Evolutionary conservation across 2,329 filamentous ascomycete genomes (phyloP).

Genomic region (Coleophoma cylindrospora): DNA sequence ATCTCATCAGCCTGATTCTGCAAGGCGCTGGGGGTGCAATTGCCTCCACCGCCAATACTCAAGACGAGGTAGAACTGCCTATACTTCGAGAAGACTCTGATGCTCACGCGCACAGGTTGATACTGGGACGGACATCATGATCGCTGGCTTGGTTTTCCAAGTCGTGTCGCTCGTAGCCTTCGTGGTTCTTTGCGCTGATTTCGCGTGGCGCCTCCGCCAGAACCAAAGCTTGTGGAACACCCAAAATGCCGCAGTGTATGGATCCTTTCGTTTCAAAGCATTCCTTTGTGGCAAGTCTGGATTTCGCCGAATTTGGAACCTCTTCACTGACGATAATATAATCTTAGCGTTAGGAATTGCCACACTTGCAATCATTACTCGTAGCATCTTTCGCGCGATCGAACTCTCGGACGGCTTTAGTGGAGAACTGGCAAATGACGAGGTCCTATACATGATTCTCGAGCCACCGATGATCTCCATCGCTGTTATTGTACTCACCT

Average conservation of each 20-base stretch:
- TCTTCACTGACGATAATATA: neutral
- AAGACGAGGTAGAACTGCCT: neutral
- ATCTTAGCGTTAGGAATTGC: conserved; percentile 41
- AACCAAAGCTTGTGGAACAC: conserved; percentile 3
- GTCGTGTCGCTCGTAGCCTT: conserved; percentile 23
- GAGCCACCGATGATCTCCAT: conserved; percentile 32
- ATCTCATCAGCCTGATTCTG: neutral
- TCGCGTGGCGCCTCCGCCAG: neutral
- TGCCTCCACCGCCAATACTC: neutral
- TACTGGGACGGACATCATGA: conserved; percentile 20
- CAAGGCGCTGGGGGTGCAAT: neutral
- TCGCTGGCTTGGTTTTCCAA: conserved; percentile 29
- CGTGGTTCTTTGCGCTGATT: neutral
- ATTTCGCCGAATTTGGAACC: neutral
- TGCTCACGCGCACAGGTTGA: neutral
- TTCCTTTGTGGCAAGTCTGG: conserved; percentile 40
- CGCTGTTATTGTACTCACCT: conserved; percentile 19
- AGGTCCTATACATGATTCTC: conserved; percentile 37
- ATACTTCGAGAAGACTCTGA: no score
- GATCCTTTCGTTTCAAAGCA: conserved; percentile 13
- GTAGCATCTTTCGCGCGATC: conserved; percentile 49
- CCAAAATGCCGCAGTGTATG: neutral
- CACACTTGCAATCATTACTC: conserved; percentile 47
- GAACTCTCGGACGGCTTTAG: conserved; percentile 49
- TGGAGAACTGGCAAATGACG: conserved; percentile 39